Evolutionary conservation across 345 rosid species (phyloP), one percentile per base, ranked within the genome.

Genomic region (Excoecaria agallocha): DNA sequence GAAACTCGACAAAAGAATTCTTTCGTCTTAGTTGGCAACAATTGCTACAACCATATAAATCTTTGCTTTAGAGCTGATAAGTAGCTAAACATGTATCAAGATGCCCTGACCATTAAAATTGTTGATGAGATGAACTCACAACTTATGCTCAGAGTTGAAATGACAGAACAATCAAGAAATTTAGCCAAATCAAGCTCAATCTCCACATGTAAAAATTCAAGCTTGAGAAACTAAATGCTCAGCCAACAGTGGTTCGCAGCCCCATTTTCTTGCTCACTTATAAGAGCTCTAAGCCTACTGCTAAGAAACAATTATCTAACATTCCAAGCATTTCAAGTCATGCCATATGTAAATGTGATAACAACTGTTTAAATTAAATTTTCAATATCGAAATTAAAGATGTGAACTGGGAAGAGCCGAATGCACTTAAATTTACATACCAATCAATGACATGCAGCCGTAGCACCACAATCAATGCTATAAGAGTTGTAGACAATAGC

Each of bases 1-100:
- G 74, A 45, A 68, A 70, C n/a, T 6, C 13, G 41, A 59, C 49
- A 70, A 39, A 66, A 12, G 10, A 62, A 22, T 38, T 62, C 45
- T 37, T 37, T 62, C 46, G 1, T 19, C 20, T 38, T 38, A 38
- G n/a, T 37, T 45, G 38, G n/a, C 7, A 66, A 66, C 51, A 43
- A 3, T 22, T 61, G 45, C 45, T 9, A 66, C 7, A 45, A n/a
- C 17, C 46, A 13, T 45, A 46, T 24, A 45, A 46, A 66, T 66
- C 69, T 15, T 46, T 46, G 20, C 43, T 5, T 35, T 66, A 8
- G 48, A 66, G 62, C 37, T 70, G 63, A 56, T 56, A 70, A 0
- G 30, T 70, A 8, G 0, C 45, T 1, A 17, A 30, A 1, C 30
- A 30, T 30, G 30, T 17, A 8, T 46, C 35, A 39, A n/a, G 48